A percentile compares a stretch with the other conserved stretches of the same genome.
These are phyloP conservation scores for Trichoderma simmonsii DNA, from an alignment of 2,329 filamentous ascomycete species.

Conservation along the genomic window DNA sequence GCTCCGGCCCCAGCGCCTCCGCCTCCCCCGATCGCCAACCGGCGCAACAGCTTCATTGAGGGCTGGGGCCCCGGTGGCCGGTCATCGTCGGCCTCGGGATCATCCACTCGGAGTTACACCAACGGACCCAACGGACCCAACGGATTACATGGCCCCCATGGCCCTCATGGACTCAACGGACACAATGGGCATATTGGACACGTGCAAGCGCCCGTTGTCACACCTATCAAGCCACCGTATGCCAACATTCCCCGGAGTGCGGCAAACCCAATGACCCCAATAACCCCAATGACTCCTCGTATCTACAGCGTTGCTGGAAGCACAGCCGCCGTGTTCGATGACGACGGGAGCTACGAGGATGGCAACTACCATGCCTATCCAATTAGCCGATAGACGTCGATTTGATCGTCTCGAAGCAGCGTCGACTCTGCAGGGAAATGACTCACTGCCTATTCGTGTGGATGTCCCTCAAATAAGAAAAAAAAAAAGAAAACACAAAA, in stretches of 20 bases:
- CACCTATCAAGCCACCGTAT: conserved; percentile 26
- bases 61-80: conserved; percentile 33
- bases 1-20: not conserved
- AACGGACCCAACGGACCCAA: conserved; percentile 22
- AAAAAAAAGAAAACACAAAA: not conserved
- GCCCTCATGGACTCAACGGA: conserved; percentile 26
- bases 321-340: conserved; percentile 20
- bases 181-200: conserved; percentile 28
- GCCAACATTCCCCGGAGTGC: conserved; percentile 32
- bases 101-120: conserved; percentile 28
- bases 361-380: conserved; percentile 37
- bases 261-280: conserved; percentile 11
- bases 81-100: conserved; percentile 28
- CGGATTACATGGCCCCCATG: conserved; percentile 6
- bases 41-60: conserved; percentile 36
- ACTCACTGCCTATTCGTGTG: not conserved
- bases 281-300: conserved; percentile 17
- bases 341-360: conserved; percentile 32
- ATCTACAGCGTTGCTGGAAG: conserved; percentile 28
- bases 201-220: conserved; percentile 24
- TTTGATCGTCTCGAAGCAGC: not conserved
- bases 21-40: conserved; percentile 24
- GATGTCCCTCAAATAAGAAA: not conserved
- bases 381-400: conserved; percentile 28
- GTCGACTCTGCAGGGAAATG: not conserved